Conservation (phyloP, 306 rosid genomes). For the Dryas drummondii region DNA sequence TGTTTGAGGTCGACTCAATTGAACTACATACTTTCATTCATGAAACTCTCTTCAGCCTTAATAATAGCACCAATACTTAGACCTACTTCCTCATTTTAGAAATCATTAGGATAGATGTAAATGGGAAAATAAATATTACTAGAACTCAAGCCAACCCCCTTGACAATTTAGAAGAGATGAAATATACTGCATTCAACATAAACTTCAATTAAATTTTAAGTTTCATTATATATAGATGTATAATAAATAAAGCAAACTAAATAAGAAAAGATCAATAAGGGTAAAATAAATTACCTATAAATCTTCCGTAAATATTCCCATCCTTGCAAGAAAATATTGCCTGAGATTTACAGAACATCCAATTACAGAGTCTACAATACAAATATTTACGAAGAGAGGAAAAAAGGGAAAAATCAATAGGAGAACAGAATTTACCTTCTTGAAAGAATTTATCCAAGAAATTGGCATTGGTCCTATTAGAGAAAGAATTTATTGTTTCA, state of each 20-base stretch:
- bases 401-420: not conserved
- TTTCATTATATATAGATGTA: not conserved
- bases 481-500: constrained; percentile 4
- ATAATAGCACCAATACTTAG: not conserved
- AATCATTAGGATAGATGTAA: not conserved
- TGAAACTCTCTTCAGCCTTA: not conserved
- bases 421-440: constrained; percentile 48
- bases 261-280: not conserved
- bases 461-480: constrained; percentile 61
- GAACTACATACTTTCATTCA: not conserved
- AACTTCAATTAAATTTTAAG: not conserved
- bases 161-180: not conserved
- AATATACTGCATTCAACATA: not conserved
- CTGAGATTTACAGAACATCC: constrained; percentile 38
- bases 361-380: constrained; percentile 16
- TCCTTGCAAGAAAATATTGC: constrained; percentile 59
- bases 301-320: constrained; percentile 64
- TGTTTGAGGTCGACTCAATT: not conserved
- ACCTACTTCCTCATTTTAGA: not conserved
- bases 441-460: constrained; percentile 69
- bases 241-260: not conserved
- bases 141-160: not conserved
- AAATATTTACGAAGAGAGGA: constrained; percentile 19
- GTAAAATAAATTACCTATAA: constrained; percentile 50
- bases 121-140: not conserved